Evolutionary conservation across 257 asterid species (phyloP).

Genomic region (Rhazya stricta): DNA sequence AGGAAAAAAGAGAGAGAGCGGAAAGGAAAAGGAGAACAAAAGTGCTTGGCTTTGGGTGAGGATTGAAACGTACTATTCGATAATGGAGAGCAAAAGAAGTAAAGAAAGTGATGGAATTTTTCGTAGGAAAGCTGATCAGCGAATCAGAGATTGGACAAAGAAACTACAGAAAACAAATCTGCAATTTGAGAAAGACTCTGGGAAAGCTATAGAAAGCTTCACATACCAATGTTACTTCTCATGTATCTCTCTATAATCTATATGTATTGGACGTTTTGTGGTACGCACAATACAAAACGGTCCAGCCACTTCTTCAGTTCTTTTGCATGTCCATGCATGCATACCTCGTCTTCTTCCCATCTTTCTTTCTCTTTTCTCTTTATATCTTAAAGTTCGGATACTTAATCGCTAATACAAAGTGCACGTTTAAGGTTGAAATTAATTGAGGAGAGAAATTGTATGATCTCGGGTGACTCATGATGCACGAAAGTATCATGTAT

Average conservation of each 20-base stretch:
- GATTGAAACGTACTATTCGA: slow-evolving; percentile 14
- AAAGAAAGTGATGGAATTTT: slow-evolving; percentile 15
- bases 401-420: background rate
- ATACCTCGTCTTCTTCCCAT: background rate
- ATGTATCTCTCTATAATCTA: background rate
- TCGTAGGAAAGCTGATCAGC: slow-evolving; percentile 8
- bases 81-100: slow-evolving; percentile 4
- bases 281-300: background rate
- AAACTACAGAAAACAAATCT: background rate
- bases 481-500: no score
- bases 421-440: background rate
- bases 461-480: background rate
- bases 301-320: background rate
- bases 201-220: background rate
- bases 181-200: background rate
- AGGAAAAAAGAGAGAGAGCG: background rate
- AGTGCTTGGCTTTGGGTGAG: slow-evolving; percentile 2
- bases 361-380: background rate
- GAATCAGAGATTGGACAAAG: background rate
- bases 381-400: background rate
- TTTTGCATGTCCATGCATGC: background rate
- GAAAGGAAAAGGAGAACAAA: background rate
- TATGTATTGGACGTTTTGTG: background rate
- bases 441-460: background rate
- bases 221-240: slow-evolving; percentile 1